Base-by-base conservation (phyloP, 495 filamentous ascomycete genomes). In the Jackrogersella minutella region DNA sequence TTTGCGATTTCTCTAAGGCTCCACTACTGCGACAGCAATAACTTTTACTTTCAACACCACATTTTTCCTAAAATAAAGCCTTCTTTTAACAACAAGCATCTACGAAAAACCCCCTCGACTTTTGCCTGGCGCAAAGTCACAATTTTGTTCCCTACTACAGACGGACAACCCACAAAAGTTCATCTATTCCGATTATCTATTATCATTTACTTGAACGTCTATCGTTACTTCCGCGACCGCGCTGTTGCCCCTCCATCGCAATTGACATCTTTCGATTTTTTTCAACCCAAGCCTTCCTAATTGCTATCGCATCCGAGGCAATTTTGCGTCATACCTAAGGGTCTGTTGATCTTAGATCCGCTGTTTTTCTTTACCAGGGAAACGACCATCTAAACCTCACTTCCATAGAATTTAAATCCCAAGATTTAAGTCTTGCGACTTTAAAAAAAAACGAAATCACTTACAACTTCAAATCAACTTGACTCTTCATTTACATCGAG, bases 101-200 rank as follows among this genome's bases (percentile, higher is more conserved):
- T n/a, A 58, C 30, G 6, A 31, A 4, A 53, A 49, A 34, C 21
- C 19, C 21, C 19, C 22, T 30, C 33, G 51, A 69, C 61, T 59
- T 65, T 36, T 70, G 67, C 67, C 67, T 66, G 67, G 67, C 39
- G 67, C 67, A 66, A 58, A 69, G 66, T 69, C 62, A 16, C 46
- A 53, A 51, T 22, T 46, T 2, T 44, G 24, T 47, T 39, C 30
- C 21, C 31, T 34, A 46, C 24, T 24, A 14, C 2, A 7, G 21
- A 41, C 22, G 41, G 34, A 37, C 21, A 17, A 11, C 43, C 8
- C 19, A 7, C 31, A 5, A 41, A 36, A 58, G 17, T 60, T 49
- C 13, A 16, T 28, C 39, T 16, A 44, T 44, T 36, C 14, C 8
- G 37, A n/a, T 22, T 41, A 24, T 33, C 17, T 49, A 5, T 19